A percentile compares a stretch with the other conserved stretches of the same genome.
Conservation (phyloP, 345 rosid species). For the Citrus australasica region DNA sequence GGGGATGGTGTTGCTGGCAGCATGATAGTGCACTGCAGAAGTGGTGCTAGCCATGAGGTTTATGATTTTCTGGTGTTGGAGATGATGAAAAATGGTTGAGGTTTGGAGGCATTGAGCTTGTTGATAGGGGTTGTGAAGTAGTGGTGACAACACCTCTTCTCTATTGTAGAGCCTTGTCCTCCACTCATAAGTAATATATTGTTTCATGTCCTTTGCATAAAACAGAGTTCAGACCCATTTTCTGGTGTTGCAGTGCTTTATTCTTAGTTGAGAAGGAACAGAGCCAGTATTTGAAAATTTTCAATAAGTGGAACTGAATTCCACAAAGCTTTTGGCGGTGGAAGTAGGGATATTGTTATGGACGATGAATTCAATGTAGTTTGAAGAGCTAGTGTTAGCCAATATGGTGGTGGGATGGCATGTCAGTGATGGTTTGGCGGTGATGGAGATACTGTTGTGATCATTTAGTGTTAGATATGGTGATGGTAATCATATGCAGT, state of each 20-base stretch:
- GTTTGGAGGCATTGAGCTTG: not conserved
- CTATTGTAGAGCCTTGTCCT: not conserved
- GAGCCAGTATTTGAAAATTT: not conserved
- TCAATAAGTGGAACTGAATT: slow-evolving; percentile 4
- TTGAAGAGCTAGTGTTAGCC: not conserved
- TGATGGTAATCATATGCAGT: not conserved
- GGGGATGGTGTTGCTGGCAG: not conserved
- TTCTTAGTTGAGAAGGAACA: slow-evolving; percentile 2
- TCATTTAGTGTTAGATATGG: not conserved
- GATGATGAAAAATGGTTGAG: not conserved
- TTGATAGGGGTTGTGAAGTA: not conserved
- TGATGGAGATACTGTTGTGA: not conserved
- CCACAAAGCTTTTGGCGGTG: not conserved
- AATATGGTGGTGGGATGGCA: not conserved
- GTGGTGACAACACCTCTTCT: not conserved
- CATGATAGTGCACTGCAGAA: not conserved
- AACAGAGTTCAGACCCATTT: too few relatives aligned
- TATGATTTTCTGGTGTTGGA: not conserved
- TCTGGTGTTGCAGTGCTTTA: not conserved
- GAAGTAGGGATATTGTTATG: not conserved
- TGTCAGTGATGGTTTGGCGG: not conserved
- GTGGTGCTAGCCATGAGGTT: not conserved
- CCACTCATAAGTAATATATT: not conserved
- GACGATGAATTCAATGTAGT: not conserved
- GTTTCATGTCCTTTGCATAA: not conserved